phyloP scores from a whole-genome alignment of 352 stramenopile genomes.

The Globisporangium spiculum region DNA sequence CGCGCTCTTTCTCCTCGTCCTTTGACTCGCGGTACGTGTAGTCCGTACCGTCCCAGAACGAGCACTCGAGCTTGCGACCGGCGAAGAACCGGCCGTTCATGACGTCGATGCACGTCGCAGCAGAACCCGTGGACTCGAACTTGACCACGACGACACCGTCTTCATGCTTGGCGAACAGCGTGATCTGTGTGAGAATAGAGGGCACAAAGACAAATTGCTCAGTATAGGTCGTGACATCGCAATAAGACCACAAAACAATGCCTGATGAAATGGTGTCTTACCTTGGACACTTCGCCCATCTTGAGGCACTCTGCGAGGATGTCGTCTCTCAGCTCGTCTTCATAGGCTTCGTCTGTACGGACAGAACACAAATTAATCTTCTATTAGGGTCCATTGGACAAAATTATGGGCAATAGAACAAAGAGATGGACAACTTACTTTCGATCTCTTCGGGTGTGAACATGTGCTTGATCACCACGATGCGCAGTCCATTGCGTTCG shows the following conservation, averaged over 20 bases:
- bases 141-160: conserved; percentile 95
- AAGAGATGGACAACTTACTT: conserved; percentile 22
- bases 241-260: background rate
- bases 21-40: conserved; percentile 87
- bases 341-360: conserved; percentile 58
- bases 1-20: conserved; percentile 77
- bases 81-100: conserved; percentile 91
- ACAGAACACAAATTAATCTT: background rate
- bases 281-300: conserved; percentile 78
- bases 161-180: conserved; percentile 92
- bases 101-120: conserved; percentile 83
- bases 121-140: conserved; percentile 84
- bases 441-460: conserved; percentile 89
- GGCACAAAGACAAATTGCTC: conserved; percentile 11
- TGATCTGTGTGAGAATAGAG: conserved; percentile 84
- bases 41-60: conserved; percentile 95
- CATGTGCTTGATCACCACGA: conserved; percentile 97
- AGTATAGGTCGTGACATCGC: background rate
- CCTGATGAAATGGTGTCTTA: conserved; percentile 24
- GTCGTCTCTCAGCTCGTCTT: conserved; percentile 71
- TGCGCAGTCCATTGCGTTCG: conserved; percentile 89
- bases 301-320: conserved; percentile 85
- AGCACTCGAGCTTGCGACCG: conserved; percentile 81
- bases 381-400: background rate
- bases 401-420: background rate